Base-by-base conservation (phyloP, 352 stramenopile species). In the Hyaloperonospora brassicae region DNA sequence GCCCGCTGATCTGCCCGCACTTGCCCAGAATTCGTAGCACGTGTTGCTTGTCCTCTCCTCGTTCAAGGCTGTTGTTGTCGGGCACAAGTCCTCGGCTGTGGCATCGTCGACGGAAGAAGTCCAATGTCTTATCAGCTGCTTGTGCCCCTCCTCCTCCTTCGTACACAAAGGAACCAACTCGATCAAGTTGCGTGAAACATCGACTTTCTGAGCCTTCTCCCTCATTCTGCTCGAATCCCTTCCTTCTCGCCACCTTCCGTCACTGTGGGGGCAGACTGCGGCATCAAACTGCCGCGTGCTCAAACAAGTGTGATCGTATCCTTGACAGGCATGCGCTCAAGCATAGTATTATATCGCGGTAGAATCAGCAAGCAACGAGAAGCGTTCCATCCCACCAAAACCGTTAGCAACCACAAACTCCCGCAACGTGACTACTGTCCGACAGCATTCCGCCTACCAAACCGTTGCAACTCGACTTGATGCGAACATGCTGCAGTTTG, bases 21-120 rank as follows among this genome's bases (percentile, higher is more conserved):
- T 5, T 13, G 2, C 27, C n/a, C 66, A 89, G n/a, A 88, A 84
- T 52, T 91, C 76, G 66, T 88, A 91, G 76, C 81, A 91, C 50
- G 90, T 93, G 50, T 93, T 90, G 57, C 80, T 88, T 13, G 75
- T 68, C 43, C 89, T 87, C 53, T 88, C 86, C 44, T 88, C 71
- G 66, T 93, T 90, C 51, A 87, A 93, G 13, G 76, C 80, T 61
- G 84, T 86, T 78, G 90, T 93, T 2, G 77, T 87, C 46, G 84
- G 72, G 59, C 89, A 89, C 60, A 93, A 93, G 47, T 90, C 78
- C 35, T 87, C 73, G 1, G 49, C 57, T 9, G 55, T 61, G 9
- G 48, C 50, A 30, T 62, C 61, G 38, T 70, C 52, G 5, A 55
- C 48, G 31, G 52, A 24, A 38, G 53, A 48, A 54, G 62, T 49